Percentiles rank a stretch among this genome's conserved stretches.
Evolutionary conservation across 441 rosid genomes (phyloP).

Genomic region (Metrosideros polymorpha): DNA sequence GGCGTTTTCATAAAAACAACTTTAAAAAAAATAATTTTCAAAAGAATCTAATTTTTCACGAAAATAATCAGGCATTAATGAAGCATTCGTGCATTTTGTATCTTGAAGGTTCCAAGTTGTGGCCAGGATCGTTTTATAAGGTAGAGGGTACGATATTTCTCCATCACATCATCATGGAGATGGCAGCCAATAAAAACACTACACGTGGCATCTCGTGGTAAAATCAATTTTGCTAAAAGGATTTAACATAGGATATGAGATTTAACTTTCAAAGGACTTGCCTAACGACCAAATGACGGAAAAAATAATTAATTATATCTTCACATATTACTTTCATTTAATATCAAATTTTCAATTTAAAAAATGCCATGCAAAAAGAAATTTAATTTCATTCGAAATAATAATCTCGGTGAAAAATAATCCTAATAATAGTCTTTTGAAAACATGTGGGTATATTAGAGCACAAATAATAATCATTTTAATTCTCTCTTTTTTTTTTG

Average conservation of each 20-base stretch:
- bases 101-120: not conserved
- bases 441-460: not conserved
- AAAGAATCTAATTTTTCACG: accelerated
- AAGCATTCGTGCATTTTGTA: not conserved
- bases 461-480: no score
- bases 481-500: no score
- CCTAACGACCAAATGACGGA: no score
- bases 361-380: no score
- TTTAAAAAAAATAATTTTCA: not conserved
- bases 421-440: not conserved
- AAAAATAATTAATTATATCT: no score
- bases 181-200: not conserved
- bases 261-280: no score
- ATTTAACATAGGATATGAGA: not conserved
- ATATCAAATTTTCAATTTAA: no score
- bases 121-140: not conserved
- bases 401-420: not conserved
- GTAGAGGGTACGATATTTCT: not conserved
- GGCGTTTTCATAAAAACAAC: not conserved
- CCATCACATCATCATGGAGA: not conserved
- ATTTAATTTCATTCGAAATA: not conserved
- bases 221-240: not conserved
- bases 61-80: not conserved
- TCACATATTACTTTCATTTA: no score
- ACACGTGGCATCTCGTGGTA: not conserved